These are phyloP conservation scores for Rhamnella rubrinervis DNA, from an alignment of 331 rosid genomes.

Conservation along the genomic window DNA sequence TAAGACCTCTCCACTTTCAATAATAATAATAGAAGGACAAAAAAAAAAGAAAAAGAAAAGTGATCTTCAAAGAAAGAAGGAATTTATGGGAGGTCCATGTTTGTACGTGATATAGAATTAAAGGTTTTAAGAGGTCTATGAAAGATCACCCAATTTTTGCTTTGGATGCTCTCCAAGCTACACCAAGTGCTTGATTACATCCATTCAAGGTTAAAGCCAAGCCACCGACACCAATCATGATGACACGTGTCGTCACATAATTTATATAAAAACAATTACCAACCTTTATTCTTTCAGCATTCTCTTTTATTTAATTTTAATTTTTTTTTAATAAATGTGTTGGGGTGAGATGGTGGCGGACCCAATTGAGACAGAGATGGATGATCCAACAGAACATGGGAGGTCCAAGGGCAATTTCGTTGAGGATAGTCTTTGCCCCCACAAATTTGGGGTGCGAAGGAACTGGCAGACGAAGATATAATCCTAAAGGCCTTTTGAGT, in stretches of 20 bases:
- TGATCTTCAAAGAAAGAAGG: not conserved
- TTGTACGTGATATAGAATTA: too few species aligned
- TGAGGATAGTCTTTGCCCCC: not conserved
- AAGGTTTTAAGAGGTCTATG: too few species aligned
- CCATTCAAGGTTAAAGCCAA: slow-evolving; percentile 23
- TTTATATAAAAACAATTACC: slow-evolving; percentile 5
- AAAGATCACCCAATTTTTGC: slow-evolving; percentile 5
- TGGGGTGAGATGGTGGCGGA: not conserved
- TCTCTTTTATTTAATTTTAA: too few species aligned
- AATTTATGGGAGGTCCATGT: not conserved
- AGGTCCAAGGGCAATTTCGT: not conserved
- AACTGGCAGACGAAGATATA: slow-evolving; percentile 7
- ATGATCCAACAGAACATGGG: not conserved
- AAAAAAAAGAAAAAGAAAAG: not conserved
- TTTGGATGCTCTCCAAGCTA: slow-evolving; percentile 25
- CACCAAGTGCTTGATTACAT: not conserved
- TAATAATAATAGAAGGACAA: too few species aligned
- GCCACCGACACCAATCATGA: slow-evolving; percentile 45
- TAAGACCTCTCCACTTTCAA: too few species aligned
- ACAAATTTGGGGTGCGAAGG: not conserved
- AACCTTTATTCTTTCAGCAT: not conserved
- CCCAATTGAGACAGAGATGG: not conserved
- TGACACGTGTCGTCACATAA: slow-evolving; percentile 17
- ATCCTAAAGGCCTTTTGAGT: not conserved
- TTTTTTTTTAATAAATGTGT: not conserved